Evolutionary conservation across 331 rosid genomes (phyloP), one percentile per base, ranked within the genome.

Genomic region (Erythrophleum ivorense): DNA sequence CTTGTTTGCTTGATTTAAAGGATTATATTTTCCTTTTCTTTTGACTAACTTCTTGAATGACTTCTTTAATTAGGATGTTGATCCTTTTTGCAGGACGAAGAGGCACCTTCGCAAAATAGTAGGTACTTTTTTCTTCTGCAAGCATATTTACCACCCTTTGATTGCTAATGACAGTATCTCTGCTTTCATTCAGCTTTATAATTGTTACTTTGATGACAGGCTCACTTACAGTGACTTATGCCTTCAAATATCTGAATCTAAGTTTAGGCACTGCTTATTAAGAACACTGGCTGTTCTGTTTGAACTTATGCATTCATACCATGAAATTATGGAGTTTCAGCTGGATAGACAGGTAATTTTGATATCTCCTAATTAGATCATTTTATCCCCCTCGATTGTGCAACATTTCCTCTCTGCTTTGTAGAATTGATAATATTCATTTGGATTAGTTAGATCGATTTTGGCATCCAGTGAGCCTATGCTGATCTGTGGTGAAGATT

Each of bases 201-300:
- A 66, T 88, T 80, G 83, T 68, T 70, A 19, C 73, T 73, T 79
- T 84, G 52, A 55, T 90, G 80, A 52, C 97, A 96, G 99, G 91
- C 90, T 94, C 87, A 94, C 99, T 63, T 96, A 96, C 95, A 96
- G 99, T 70, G 99, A 96, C 80, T 88, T 96, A 65, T 96, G 99
- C 91, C 91, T 85, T 80, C 91, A 81, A 81, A 96, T 94, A 85
- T 96, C 99, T n/a, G 99, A 96, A 78, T 81, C 99, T 60, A 91
- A 90, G 88, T 96, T 96, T 85, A 94, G 99, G 88, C 94, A 81
- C 74, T 91, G 99, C 90, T 85, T 94, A 83, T 76, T 94, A 75
- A 88, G 89, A 83, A 96, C 99, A 55, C 85, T 94, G 72, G 91
- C 95, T 79, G 89, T 90, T 66, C 89, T 96, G 3, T 96, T 94